Evolutionary conservation across 176 grass and related monocot species (phyloP), one percentile per base, ranked within the genome.

Genomic region (Cenchrus fungigraminus): DNA sequence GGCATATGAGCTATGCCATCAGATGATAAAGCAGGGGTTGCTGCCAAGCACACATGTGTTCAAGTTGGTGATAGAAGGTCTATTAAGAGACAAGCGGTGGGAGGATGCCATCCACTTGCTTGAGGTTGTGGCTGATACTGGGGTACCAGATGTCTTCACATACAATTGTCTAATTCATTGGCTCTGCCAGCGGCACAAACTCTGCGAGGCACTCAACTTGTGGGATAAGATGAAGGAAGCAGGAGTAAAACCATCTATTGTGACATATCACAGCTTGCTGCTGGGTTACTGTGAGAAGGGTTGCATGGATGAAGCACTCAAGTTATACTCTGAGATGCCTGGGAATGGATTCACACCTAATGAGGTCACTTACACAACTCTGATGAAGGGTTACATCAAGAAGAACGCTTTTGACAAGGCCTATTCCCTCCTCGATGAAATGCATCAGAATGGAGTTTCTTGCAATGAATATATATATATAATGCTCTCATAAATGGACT

Each of bases 401-500:
- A 90, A 79, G 71, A 90, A 89, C 20, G 67, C 64, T 79, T 93
- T 88, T 82, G 83, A 85, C 84, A 86, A 86, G 62, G 91, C 85
- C 43, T 87, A 87, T 16, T 65, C 71, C 47, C 85, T 95, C 34
- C 81, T 95, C 75, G 73, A 90, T 56, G 86, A 84, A 82, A 95
- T 93, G 92, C 87, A 62, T 19, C 66, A 78, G 72, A 79, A 92
- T 65, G 88, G 92, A 49, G 84, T 95, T 83, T 46, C 91, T 77
- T 86, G 71, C 68, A 85, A 91, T 83, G 91, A 98, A 5, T 95
- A 91, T 78, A 88, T 78, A 88, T 59, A 79, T 95, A 86, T 71
- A 98, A 95, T 22, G 83, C 74, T 86, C 67, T 98, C 58, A 91
- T 95, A 72, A 95, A 98, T 86, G 89, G 95, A 72, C 85, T 95